Evolutionary conservation across 2,329 filamentous ascomycete genomes (phyloP).

Genomic region (Geosmithia morbida): DNA sequence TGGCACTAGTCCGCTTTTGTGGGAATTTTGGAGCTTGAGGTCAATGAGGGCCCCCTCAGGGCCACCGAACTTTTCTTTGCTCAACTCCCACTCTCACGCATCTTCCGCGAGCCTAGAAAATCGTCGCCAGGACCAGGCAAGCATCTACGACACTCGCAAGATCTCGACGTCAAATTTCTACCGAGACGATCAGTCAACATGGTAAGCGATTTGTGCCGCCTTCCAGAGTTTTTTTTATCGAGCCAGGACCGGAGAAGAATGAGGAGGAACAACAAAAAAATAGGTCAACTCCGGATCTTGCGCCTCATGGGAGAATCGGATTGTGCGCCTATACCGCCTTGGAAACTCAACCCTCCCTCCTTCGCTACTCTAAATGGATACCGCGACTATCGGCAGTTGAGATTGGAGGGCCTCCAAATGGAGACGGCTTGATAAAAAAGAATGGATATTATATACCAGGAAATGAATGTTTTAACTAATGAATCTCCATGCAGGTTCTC

Average conservation of each 20-base stretch:
- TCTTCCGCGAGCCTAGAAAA: conserved; percentile 34
- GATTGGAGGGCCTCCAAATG: background rate
- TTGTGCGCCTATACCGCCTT: background rate
- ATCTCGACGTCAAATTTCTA: conserved; percentile 22
- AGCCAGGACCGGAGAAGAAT: background rate
- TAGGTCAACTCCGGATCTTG: background rate
- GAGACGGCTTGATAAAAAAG: background rate
- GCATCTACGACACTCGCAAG: conserved; percentile 29
- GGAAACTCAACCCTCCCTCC: background rate
- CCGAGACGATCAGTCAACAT: conserved; percentile 48
- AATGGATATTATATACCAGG: background rate
- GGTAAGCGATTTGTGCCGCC: conserved; percentile 33
- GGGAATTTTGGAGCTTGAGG: conserved; percentile 21
- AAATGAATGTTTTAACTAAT: conserved; percentile 27
- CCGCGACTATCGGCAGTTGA: background rate
- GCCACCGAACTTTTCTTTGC: conserved; percentile 32
- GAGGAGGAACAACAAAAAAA: background rate
- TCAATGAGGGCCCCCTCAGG: conserved; percentile 16
- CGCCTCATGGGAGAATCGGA: background rate
- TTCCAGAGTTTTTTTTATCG: background rate
- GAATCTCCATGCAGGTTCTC: conserved; percentile 63
- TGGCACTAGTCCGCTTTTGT: conserved; percentile 18
- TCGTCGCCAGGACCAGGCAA: conserved; percentile 41
- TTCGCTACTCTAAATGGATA: background rate
- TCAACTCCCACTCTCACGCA: conserved; percentile 27